phyloP scores from a whole-genome alignment of 768 basidiomycete genomes.

The Leccinum variicolor region DNA sequence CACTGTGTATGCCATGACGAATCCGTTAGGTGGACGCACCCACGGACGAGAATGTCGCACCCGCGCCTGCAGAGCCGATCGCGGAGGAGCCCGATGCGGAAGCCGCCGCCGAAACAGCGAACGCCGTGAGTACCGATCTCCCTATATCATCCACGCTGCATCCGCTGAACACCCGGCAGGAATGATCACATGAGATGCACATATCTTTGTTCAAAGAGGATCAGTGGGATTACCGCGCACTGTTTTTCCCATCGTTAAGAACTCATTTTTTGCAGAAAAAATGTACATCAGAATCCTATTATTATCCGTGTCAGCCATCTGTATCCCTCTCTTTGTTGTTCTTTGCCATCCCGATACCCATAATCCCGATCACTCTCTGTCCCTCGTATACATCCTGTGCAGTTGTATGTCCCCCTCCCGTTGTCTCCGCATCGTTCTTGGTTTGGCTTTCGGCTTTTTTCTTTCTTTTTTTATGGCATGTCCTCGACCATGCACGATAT shows the following conservation, averaged over 20 bases:
- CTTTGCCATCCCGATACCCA: constrained; percentile 15
- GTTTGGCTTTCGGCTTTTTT: constrained; percentile 21
- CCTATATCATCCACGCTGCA: not conserved
- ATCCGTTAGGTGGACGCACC: constrained; percentile 32
- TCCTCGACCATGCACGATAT: constrained; percentile 7
- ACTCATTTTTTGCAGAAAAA: constrained; percentile 24
- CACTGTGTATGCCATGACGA: not conserved
- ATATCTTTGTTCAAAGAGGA: constrained; percentile 8
- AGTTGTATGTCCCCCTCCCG: constrained; percentile 13
- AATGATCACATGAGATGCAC: constrained; percentile 17
- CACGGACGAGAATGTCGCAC: constrained; percentile 37
- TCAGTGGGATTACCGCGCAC: constrained; percentile 9
- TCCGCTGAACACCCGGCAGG: constrained; percentile 9
- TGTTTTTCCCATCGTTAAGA: constrained; percentile 14
- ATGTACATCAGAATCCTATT: constrained; percentile 31
- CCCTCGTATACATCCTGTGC: constrained; percentile 13
- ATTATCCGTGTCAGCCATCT: constrained; percentile 32
- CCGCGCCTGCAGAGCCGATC: constrained; percentile 44
- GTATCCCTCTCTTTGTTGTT: constrained; percentile 17
- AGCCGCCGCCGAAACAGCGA: constrained; percentile 39
- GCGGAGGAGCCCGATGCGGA: constrained; percentile 52
- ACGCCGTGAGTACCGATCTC: constrained; percentile 16
- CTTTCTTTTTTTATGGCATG: constrained; percentile 4
- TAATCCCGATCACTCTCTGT: constrained; percentile 5
- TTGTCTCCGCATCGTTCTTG: constrained; percentile 18